Evolutionary conservation across 257 asterid species (phyloP).

Genomic region (Ilex asprella): DNA sequence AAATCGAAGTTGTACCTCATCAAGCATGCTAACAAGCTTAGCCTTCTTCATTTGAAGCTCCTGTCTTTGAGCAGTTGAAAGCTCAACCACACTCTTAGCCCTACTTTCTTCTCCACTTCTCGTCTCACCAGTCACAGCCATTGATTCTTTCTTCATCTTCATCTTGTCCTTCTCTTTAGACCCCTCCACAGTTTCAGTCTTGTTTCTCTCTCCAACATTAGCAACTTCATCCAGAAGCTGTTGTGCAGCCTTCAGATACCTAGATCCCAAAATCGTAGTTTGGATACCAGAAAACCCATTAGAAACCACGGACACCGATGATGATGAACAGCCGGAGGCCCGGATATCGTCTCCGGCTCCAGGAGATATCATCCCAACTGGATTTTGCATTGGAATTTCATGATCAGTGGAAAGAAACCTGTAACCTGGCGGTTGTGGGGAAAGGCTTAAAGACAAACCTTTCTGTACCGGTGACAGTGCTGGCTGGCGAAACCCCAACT

Average conservation of each 20-base stretch:
- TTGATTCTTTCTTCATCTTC: conserved; percentile 15
- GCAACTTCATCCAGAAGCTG: conserved; percentile 64
- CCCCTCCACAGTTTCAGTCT: conserved; percentile 2
- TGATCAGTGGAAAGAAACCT: conserved; percentile 20
- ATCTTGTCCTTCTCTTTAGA: conserved; percentile 23
- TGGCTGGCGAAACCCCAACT: conserved; percentile 10
- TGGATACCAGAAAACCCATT: conserved; percentile 23
- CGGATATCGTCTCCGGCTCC: conserved; percentile 11
- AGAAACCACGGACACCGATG: conserved; percentile 22
- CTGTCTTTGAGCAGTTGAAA: conserved; percentile 57
- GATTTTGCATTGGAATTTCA: conserved; percentile 9
- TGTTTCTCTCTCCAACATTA: conserved; percentile 28
- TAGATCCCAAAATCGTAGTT: conserved; percentile 44
- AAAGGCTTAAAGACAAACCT: conserved; percentile 58
- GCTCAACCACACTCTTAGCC: conserved; percentile 22
- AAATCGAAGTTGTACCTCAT: conserved; percentile 34
- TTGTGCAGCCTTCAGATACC: conserved; percentile 57
- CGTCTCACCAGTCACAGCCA: conserved; percentile 1
- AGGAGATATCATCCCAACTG: conserved; percentile 19
- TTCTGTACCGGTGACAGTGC: conserved; percentile 29
- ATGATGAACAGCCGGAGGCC: conserved; percentile 19
- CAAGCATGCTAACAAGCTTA: conserved; percentile 58
- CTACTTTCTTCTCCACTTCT: conserved; percentile 13
- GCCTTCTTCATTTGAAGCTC: conserved; percentile 81
- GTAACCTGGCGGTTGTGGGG: conserved; percentile 32